Evolutionary conservation across 1,284 basidiomycete species (phyloP), one percentile per base, ranked within the genome.

Genomic region (Sanghuangporus sanghuang): DNA sequence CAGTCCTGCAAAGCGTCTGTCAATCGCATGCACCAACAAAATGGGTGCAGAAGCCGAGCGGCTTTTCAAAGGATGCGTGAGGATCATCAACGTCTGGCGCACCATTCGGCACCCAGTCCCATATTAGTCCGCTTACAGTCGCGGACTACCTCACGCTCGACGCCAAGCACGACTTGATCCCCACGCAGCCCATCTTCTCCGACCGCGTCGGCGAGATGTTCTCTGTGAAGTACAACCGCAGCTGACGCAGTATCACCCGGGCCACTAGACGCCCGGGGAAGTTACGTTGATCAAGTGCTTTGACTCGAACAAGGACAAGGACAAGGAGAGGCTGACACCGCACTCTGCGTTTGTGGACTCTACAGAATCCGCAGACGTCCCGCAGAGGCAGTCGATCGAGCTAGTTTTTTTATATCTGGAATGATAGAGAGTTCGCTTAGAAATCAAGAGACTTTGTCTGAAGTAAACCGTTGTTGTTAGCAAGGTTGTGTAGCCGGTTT

Each of bases 21-120:
- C n/a, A n/a, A n/a, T n/a, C n/a, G n/a, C 23, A 84, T 87, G 2
- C 78, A 80, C 64, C 76, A 79, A 11, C 84, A 86, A 66, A 76
- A n/a, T 83, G 32, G 77, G 77, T 16, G 73, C 71, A 8, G 82
- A 85, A 1, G 82, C 73, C 0, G 76, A 79, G 3, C 73, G 72
- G 14, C 75, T 81, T 7, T 74, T 84, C 18, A 71, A 79, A 66
- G 74, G 75, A n/a, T 83, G 87, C 40, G 85, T 79, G 42, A 79
- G 79, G 64, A 77, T 84, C 65, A 79, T 84, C 75, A 85, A 84
- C 69, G 76, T 83, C 62, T 84, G 82, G 83, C 75, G 81, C 21
- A 82, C 83, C 2, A 78, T 85, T 59, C 73, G 69, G 9, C 74
- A 80, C 52, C 67, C 78, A 1, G 81, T 79, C 12, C 71, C 75